phyloP scores from a whole-genome alignment of 768 basidiomycete species.

The Amanita polypyramis region DNA sequence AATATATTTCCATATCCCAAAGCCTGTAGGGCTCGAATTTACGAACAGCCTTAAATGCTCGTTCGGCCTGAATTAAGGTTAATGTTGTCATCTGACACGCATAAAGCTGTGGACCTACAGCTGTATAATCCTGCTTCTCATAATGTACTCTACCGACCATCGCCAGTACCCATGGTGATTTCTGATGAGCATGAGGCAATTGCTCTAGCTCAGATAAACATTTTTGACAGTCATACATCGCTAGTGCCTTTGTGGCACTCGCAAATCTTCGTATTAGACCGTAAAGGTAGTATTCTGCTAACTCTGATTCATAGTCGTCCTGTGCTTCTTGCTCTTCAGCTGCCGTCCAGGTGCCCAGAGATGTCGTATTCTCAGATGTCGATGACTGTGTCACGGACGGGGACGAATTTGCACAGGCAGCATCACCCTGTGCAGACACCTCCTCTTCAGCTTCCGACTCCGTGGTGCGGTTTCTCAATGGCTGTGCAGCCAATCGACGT shows the following conservation, averaged over 20 bases:
- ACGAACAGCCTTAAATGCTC: constrained; percentile 76
- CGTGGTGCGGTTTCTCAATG: constrained; percentile 43
- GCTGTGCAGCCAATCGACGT: constrained; percentile 42
- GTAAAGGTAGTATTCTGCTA: constrained; percentile 79
- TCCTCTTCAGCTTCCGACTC: constrained; percentile 74
- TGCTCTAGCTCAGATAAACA: constrained; percentile 70
- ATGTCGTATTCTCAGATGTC: constrained; percentile 52
- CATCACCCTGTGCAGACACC: constrained; percentile 31
- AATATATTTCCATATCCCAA: constrained; percentile 93
- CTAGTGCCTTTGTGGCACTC: constrained; percentile 62
- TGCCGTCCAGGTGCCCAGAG: constrained; percentile 51
- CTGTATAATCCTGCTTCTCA: constrained; percentile 80
- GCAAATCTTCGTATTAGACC: constrained; percentile 76
- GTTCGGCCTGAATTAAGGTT: constrained; percentile 58
- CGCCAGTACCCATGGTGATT: constrained; percentile 67
- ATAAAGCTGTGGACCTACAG: constrained; percentile 43
- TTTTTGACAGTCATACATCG: constrained; percentile 64
- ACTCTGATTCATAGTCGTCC: constrained; percentile 57
- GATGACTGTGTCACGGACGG: constrained; percentile 51
- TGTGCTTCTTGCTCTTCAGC: constrained; percentile 64
- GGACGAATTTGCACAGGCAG: constrained; percentile 51
- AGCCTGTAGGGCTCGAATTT: constrained; percentile 83
- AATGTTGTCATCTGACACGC: constrained; percentile 9
- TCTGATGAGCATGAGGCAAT: constrained; percentile 64
- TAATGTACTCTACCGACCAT: constrained; percentile 85